Evolutionary conservation across 768 basidiomycete genomes (phyloP).

Genomic region (Cyathus striatus): DNA sequence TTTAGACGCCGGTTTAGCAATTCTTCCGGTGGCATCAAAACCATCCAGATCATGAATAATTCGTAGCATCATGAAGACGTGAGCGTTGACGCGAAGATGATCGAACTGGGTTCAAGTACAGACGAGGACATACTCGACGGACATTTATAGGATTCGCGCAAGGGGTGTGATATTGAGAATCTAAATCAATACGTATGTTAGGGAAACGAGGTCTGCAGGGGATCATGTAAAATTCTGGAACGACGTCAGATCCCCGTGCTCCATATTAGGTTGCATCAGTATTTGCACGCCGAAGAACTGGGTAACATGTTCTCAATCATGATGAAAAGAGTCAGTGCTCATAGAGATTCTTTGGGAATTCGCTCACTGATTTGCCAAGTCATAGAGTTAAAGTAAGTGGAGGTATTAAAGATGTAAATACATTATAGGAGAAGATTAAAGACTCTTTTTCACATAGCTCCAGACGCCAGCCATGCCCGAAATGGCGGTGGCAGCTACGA

Average conservation of each 20-base stretch:
- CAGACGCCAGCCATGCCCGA: conserved; percentile 88
- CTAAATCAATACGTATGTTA: conserved; percentile 12
- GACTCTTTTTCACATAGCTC: conserved; percentile 90
- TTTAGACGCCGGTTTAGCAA: background rate
- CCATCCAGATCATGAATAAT: conserved; percentile 6
- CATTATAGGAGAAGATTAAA: conserved; percentile 53
- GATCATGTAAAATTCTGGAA: conserved; percentile 42
- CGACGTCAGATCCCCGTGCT: conserved; percentile 36
- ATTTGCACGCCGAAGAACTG: conserved; percentile 33
- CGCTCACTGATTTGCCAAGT: conserved; percentile 37
- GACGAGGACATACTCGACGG: conserved; percentile 9
- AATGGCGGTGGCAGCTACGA: conserved; percentile 85
- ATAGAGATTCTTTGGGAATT: conserved; percentile 30
- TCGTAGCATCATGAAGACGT: conserved; percentile 6
- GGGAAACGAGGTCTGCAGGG: conserved; percentile 22
- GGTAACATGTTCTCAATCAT: conserved; percentile 29
- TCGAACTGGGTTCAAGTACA: conserved; percentile 10
- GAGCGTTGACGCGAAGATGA: conserved; percentile 7
- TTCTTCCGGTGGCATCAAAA: conserved; percentile 3
- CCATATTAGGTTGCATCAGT: conserved; percentile 38
- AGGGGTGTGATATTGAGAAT: conserved; percentile 15
- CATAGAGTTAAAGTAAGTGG: conserved; percentile 36
- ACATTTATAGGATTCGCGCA: conserved; percentile 40
- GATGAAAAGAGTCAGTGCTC: conserved; percentile 20
- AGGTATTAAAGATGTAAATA: conserved; percentile 49